Base-by-base conservation (phyloP, 257 asterid species). In the Primulina eburnea region DNA sequence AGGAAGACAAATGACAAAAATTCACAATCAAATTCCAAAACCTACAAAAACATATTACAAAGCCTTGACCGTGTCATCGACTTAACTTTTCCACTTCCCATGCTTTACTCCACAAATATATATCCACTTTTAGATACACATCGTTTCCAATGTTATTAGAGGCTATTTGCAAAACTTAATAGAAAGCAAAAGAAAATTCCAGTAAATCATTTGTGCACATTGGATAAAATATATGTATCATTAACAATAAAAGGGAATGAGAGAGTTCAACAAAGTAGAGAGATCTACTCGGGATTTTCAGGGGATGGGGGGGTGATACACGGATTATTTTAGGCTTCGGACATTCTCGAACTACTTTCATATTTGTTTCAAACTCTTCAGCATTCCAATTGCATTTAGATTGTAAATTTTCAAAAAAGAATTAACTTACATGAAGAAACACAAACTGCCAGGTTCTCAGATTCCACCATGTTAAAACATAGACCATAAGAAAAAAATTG, bases 391-490 rank as follows among this genome's bases (percentile, higher is more conserved):
- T 43, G 17, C 53, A 43, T 43, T 43, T 43, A 43, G n/a, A 11
- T 14, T 2, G 18, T 43, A 38, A 38, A 43, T 43, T 43, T 18
- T 43, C n/a, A 43, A 43, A 37, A 37, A 37, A 43, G 16, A 43
- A 43, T 3, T 2, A 43, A 43, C 14, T 43, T 43, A 43, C 53
- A 12, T 43, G n/a, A 2, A 43, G 53, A 43, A 43, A 11, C 53
- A 43, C 2, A 62, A 62, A 14, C 37, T 16, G 35, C 52, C 17
- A 60, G 38, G 34, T 47, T 2, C 9, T 67, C 62, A 17, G 52
- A 52, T 32, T 34, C 37, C 76, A 20, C 35, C 24, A 1, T 24
- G 34, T 59, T 59, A 62, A 62, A 69, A 33, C n/a, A 60, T 60
- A 60, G 60, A 30, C 12, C 26, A 70, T 37, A 28, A 11, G 10